A percentile compares a stretch with the other conserved stretches of the same genome.
These are phyloP conservation scores for Sergeia podlipaevii DNA, from an alignment of 208 protist genomes.

Conservation along the genomic window DNA sequence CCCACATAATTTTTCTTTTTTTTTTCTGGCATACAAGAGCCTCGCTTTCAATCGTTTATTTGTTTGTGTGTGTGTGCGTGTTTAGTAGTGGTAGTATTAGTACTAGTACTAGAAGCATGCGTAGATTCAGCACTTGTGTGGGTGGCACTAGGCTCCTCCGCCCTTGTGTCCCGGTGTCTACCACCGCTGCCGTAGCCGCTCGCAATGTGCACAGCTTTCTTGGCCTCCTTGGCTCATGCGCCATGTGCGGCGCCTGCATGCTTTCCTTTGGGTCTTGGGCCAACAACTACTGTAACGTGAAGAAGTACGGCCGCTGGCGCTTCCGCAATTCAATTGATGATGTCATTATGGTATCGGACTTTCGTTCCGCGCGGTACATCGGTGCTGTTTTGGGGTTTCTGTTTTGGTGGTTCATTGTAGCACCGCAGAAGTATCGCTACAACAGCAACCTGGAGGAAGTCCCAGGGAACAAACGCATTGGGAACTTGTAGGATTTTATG, in stretches of 20 bases:
- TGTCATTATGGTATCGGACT: slow-evolving; percentile 84
- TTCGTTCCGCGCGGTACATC: slow-evolving; percentile 65
- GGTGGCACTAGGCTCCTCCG: not conserved
- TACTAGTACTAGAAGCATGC: not conserved
- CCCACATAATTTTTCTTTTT: slow-evolving; percentile 2
- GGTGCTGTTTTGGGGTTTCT: slow-evolving; percentile 68
- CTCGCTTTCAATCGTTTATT: not conserved
- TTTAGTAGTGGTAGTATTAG: not conserved
- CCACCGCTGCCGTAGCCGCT: not conserved
- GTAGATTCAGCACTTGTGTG: too few species aligned
- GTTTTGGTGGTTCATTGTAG: slow-evolving; percentile 87
- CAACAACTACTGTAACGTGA: slow-evolving; percentile 86
- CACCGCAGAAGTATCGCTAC: slow-evolving; percentile 80
- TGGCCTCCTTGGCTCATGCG: slow-evolving; percentile 44
- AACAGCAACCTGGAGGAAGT: slow-evolving; percentile 70
- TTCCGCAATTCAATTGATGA: slow-evolving; percentile 87
- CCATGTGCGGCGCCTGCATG: slow-evolving; percentile 70
- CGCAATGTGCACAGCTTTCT: slow-evolving; percentile 59
- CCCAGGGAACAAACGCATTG: slow-evolving; percentile 75
- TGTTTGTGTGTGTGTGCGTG: too few species aligned
- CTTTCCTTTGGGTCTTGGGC: slow-evolving; percentile 79
- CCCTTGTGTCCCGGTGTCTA: not conserved
- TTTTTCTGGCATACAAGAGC: not conserved
- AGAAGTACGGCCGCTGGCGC: slow-evolving; percentile 80
- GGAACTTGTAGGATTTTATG: slow-evolving; percentile 46